Evolutionary conservation across 345 rosid genomes (phyloP), one percentile per base, ranked within the genome.

Genomic region (Bretschneidera sinensis): DNA sequence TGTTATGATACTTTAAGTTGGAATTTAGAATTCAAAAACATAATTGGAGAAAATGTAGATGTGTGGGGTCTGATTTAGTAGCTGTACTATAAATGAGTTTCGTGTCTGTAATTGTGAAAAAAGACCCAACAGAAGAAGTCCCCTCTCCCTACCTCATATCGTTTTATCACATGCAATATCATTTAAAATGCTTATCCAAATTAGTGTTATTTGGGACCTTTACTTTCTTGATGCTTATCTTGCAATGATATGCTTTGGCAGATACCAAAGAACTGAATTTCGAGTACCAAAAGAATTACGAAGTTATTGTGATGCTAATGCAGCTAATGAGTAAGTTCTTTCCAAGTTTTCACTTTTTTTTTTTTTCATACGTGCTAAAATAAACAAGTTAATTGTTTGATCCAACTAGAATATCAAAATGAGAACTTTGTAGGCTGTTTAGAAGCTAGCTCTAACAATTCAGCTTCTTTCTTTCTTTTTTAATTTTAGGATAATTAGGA

Each of bases 261-360:
- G 97, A 72, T 89, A 78, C 73, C 98, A 92, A 72, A 85, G 96
- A 69, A 79, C 84, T 58, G 97, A 84, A 67, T 92, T 89, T 73
- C 90, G 97, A 77, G 85, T 87, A 24, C 95, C 96, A 48, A 91
- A 85, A 54, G 71, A 71, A 55, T 70, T 92, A 66, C 73, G 85
- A 73, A 79, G 83, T 70, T 81, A 75, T 67, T 72, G 77, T 62
- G 91, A 83, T 67, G 74, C 83, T 55, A 65, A 71, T 43, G 63
- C 76, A 48, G 71, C 74, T 62, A 75, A 74, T 33, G 65, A 78
- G 97, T 87, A 78, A 76, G 78, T 60, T 69, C 50, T 70, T 59
- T 70, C 35, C 23, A 35, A 18, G 9, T 2, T 34, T 57, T 43
- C n/a, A n/a, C n/a, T n/a, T n/a, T n/a, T n/a, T 24, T 48, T 35